Conservation (phyloP, 495 filamentous ascomycete genomes). For the Penicillium tannophilum region DNA sequence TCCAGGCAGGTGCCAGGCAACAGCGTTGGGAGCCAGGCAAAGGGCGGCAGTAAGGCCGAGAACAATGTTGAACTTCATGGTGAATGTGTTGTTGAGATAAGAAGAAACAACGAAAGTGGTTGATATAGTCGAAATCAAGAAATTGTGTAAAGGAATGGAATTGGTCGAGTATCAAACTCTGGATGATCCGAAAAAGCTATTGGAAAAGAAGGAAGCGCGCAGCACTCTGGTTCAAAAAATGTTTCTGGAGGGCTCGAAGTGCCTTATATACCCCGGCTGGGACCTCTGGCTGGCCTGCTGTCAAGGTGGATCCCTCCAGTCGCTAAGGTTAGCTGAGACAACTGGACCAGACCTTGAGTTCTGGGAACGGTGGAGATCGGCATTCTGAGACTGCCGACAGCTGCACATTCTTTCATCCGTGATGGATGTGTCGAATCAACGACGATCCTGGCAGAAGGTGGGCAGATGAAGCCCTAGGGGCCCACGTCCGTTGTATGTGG, state of each 20-base stretch:
- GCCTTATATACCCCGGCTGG: constrained; percentile 20
- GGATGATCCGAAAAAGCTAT: constrained; percentile 19
- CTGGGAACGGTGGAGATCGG: constrained; percentile 17
- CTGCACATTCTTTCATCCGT: neutral
- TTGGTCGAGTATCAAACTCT: constrained; percentile 19
- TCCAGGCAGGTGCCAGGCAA: constrained; percentile 21
- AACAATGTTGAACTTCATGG: constrained; percentile 37
- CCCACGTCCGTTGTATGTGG: constrained; percentile 6
- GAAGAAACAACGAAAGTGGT: constrained; percentile 6
- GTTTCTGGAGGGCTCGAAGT: constrained; percentile 1
- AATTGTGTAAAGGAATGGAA: constrained; percentile 18
- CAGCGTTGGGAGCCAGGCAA: constrained; percentile 26
- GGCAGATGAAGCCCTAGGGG: constrained; percentile 6
- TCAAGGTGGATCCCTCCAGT: constrained; percentile 7
- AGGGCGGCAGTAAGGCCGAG: constrained; percentile 33
- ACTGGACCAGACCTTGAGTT: constrained; percentile 11
- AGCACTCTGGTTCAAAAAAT: constrained; percentile 28
- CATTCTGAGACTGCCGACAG: constrained; percentile 10
- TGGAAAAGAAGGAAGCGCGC: constrained; percentile 30
- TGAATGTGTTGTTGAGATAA: constrained; percentile 18
- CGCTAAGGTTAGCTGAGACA: constrained; percentile 11
- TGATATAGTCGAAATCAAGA: constrained; percentile 3
- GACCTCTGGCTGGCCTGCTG: neutral
- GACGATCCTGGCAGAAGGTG: constrained; percentile 4
- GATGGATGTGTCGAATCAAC: constrained; percentile 14